Evolutionary conservation across 768 basidiomycete genomes (phyloP).

Genomic region (Podaxis sp.): DNA sequence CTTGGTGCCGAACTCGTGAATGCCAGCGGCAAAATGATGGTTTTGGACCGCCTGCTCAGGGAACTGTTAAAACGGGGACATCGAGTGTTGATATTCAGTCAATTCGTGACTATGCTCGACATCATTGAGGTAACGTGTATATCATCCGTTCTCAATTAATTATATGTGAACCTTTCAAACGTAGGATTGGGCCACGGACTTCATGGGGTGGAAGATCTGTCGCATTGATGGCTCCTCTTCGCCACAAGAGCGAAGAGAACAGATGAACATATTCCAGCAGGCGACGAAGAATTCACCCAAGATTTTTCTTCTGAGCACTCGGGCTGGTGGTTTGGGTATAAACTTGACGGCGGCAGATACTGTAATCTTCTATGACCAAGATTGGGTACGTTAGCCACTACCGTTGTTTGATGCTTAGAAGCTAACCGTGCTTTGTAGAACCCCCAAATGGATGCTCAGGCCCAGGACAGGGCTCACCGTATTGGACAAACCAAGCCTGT

Average conservation of each 20-base stretch:
- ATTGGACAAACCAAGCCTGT: slow-evolving; percentile 94
- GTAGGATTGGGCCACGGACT: slow-evolving; percentile 85
- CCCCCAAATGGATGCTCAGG: slow-evolving; percentile 96
- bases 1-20: slow-evolving; percentile 81
- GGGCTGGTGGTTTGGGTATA: slow-evolving; percentile 79
- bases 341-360: slow-evolving; percentile 85
- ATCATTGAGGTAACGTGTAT: slow-evolving; percentile 74
- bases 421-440: slow-evolving; percentile 47
- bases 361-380: slow-evolving; percentile 92
- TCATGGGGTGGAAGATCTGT: slow-evolving; percentile 81
- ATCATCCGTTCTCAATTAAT: neutral
- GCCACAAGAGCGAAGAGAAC: slow-evolving; percentile 76
- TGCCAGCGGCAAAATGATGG: slow-evolving; percentile 95
- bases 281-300: slow-evolving; percentile 60
- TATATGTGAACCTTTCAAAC: slow-evolving; percentile 1
- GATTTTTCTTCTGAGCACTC: slow-evolving; percentile 79
- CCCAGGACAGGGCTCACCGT: slow-evolving; percentile 92
- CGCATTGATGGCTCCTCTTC: slow-evolving; percentile 90
- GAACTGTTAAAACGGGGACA: slow-evolving; percentile 79
- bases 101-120: slow-evolving; percentile 96
- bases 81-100: slow-evolving; percentile 86
- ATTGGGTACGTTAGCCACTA: slow-evolving; percentile 61
- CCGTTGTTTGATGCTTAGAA: neutral
- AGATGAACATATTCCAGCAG: slow-evolving; percentile 84
- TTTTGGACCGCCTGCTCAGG: slow-evolving; percentile 83